Evolutionary conservation across 805 yeast genomes (phyloP).

Genomic region (Cyberlindnera samutprakarnensis): DNA sequence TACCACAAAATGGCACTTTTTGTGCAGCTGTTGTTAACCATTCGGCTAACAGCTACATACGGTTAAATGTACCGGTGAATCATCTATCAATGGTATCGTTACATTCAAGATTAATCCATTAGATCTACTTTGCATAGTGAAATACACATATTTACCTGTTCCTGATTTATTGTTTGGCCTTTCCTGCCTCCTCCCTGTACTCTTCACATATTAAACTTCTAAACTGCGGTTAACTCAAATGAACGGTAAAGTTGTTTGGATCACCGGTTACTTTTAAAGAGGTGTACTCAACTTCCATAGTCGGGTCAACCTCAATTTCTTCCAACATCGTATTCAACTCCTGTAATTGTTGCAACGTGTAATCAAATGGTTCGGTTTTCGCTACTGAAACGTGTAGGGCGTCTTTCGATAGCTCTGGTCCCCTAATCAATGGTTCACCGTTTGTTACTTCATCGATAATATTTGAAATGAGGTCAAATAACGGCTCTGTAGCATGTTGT

Average conservation of each 20-base stretch:
- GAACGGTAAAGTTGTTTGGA: conserved; percentile 2
- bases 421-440: conserved; percentile 1
- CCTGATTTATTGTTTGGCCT: no score
- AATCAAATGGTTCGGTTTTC: no score
- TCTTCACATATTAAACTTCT: no score
- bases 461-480: conserved; percentile 5
- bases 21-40: no score
- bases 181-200: no score
- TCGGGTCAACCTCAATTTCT: conserved; percentile 7
- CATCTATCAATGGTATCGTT: no score
- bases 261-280: conserved; percentile 9
- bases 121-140: no score
- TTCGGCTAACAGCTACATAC: no score
- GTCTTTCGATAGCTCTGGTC: conserved; percentile 3
- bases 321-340: conserved; percentile 6
- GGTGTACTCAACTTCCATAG: conserved; percentile 7
- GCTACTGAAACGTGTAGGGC: conserved; percentile 14
- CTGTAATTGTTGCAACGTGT: conserved; percentile 4
- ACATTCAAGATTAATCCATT: no score
- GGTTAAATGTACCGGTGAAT: no score
- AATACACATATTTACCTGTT: no score
- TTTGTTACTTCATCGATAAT: background rate
- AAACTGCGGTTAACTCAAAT: conserved; percentile 2
- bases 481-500: conserved; percentile 2
- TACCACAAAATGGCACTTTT: no score